Percentiles rank a stretch among this genome's conserved stretches.
These are phyloP conservation scores for Monilinia polystroma DNA, from an alignment of 2,329 filamentous ascomycete species.

Conservation along the genomic window DNA sequence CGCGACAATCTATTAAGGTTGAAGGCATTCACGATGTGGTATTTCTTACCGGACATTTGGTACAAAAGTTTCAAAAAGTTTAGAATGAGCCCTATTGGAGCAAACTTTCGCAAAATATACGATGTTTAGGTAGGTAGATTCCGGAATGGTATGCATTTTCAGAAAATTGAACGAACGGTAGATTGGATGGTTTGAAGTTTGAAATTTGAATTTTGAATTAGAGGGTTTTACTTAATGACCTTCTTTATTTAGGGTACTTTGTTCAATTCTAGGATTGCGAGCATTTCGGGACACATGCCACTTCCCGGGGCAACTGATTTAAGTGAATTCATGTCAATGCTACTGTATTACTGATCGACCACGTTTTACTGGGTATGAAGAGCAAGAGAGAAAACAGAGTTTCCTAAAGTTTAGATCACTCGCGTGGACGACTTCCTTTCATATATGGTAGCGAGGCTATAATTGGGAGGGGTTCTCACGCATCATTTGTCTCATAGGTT, in stretches of 20 bases:
- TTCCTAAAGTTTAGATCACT: conserved; percentile 3
- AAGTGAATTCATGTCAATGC: too few species aligned
- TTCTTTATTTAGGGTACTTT: not conserved
- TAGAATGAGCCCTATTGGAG: not conserved
- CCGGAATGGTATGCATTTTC: not conserved
- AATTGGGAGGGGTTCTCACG: conserved; percentile 2
- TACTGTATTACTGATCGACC: not conserved
- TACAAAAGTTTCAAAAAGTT: not conserved
- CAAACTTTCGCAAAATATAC: not conserved
- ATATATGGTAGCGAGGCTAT: conserved; percentile 9
- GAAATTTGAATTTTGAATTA: not conserved
- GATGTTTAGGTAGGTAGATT: not conserved
- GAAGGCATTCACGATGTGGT: conserved; percentile 1
- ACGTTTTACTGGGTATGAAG: not conserved
- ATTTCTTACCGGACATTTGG: not conserved
- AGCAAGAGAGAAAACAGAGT: conserved; percentile 9
- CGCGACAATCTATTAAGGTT: conserved; percentile 12
- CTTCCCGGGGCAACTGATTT: not conserved
- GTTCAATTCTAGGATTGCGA: not conserved
- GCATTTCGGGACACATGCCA: not conserved
- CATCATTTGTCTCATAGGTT: conserved; percentile 7
- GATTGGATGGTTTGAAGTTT: not conserved
- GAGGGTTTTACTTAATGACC: not conserved
- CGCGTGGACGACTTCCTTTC: conserved; percentile 7
- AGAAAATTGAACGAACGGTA: not conserved